Evolutionary conservation across 805 yeast species (phyloP).

Genomic region (Schizosaccharomyces osmophilus): DNA sequence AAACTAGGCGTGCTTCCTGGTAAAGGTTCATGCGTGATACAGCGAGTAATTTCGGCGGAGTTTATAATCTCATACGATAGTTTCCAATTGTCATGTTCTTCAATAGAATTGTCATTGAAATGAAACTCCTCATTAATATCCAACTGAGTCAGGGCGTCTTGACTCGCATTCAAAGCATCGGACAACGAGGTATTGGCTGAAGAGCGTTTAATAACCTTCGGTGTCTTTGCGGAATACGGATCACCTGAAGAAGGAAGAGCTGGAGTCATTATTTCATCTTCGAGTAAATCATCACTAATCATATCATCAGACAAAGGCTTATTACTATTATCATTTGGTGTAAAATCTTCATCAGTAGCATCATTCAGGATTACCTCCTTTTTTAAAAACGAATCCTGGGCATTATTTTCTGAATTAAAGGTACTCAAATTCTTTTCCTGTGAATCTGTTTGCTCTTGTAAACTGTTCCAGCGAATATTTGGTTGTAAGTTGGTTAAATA

Average conservation of each 20-base stretch:
- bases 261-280: neutral
- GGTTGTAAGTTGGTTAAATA: slow-evolving; percentile 9
- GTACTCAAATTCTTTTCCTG: too few relatives aligned
- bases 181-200: neutral
- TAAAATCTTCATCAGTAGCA: neutral
- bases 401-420: neutral
- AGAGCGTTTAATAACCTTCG: neutral
- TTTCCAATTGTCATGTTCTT: neutral
- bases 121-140: neutral
- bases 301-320: neutral
- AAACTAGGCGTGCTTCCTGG: neutral
- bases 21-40: neutral
- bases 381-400: neutral
- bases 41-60: neutral
- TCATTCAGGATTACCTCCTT: neutral
- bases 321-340: neutral
- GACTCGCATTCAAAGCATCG: neutral
- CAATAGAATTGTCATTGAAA: neutral
- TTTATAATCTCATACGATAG: neutral
- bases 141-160: neutral
- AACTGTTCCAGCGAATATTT: neutral
- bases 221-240: neutral
- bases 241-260: neutral
- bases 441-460: neutral
- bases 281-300: neutral